Evolutionary conservation across 1,284 basidiomycete genomes (phyloP).

Genomic region (Singerocomus rubriflavus): DNA sequence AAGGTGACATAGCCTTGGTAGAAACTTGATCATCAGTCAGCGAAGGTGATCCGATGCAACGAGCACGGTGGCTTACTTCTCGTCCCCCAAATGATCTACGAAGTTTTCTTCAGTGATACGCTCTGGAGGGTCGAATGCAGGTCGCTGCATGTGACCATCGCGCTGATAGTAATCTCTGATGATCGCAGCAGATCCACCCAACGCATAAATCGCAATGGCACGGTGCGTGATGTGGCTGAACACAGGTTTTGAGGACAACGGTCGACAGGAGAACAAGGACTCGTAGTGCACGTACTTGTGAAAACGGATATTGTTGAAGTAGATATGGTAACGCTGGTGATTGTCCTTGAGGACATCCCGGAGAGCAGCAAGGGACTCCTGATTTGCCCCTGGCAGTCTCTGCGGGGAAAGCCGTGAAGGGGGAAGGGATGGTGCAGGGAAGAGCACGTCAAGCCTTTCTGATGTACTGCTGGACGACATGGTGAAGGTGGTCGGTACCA

Average conservation of each 20-base stretch:
- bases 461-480: conserved; percentile 14
- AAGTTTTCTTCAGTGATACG: conserved; percentile 42
- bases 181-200: conserved; percentile 37
- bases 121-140: conserved; percentile 36
- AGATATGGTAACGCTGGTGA: conserved; percentile 27
- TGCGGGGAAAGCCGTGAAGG: conserved; percentile 28
- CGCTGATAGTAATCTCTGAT: conserved; percentile 38
- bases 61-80: conserved; percentile 29
- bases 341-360: conserved; percentile 29
- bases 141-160: conserved; percentile 33
- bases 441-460: conserved; percentile 19
- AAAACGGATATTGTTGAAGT: conserved; percentile 21
- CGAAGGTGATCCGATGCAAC: background rate
- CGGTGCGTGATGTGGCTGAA: conserved; percentile 44
- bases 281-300: conserved; percentile 24
- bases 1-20: conserved; percentile 58
- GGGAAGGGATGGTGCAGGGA: conserved; percentile 25
- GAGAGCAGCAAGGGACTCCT: conserved; percentile 22
- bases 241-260: no score
- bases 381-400: conserved; percentile 23
- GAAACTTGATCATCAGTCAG: conserved; percentile 38
- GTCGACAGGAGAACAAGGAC: no score
- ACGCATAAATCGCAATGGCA: conserved; percentile 40
- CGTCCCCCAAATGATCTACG: conserved; percentile 40
- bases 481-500: background rate